A percentile compares a stretch with the other conserved stretches of the same genome.
Evolutionary conservation across 2,329 filamentous ascomycete species (phyloP).

Genomic region (Blumeriella jaapii): DNA sequence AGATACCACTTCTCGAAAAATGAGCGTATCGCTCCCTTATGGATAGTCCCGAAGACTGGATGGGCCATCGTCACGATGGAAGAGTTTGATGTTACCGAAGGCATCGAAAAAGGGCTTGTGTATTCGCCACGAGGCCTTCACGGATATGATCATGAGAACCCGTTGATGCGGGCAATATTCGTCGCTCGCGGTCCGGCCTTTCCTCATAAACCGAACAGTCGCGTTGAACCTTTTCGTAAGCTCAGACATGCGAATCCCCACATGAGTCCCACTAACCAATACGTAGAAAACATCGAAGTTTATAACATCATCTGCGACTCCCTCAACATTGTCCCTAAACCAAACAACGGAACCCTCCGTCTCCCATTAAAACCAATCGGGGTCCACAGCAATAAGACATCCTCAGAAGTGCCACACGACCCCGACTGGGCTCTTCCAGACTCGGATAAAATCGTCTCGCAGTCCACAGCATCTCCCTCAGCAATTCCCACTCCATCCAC

Average conservation of each 20-base stretch:
- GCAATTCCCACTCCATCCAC: slow-evolving; percentile 2
- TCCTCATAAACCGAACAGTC: slow-evolving; percentile 70
- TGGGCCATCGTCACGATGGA: slow-evolving; percentile 80
- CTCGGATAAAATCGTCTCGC: slow-evolving; percentile 6
- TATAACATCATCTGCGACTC: slow-evolving; percentile 94
- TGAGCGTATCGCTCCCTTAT: slow-evolving; percentile 81
- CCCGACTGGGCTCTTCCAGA: slow-evolving; percentile 27
- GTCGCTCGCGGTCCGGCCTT: slow-evolving; percentile 87
- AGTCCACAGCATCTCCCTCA: slow-evolving; percentile 13
- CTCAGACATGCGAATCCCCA: neutral
- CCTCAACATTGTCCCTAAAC: slow-evolving; percentile 56
- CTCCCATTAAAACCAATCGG: slow-evolving; percentile 43
- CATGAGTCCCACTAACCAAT: neutral
- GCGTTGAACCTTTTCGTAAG: slow-evolving; percentile 73
- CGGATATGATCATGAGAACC: slow-evolving; percentile 90
- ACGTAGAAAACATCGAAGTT: slow-evolving; percentile 77
- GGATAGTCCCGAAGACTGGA: slow-evolving; percentile 84
- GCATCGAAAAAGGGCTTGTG: slow-evolving; percentile 46
- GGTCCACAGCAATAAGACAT: slow-evolving; percentile 40
- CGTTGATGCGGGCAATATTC: slow-evolving; percentile 93
- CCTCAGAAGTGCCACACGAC: slow-evolving; percentile 41
- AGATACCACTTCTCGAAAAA: slow-evolving; percentile 87
- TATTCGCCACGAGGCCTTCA: slow-evolving; percentile 82
- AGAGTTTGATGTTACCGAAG: slow-evolving; percentile 66
- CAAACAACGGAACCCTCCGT: slow-evolving; percentile 81